Evolutionary conservation across 257 asterid species (phyloP).

Genomic region (Forsythia viridissima): DNA sequence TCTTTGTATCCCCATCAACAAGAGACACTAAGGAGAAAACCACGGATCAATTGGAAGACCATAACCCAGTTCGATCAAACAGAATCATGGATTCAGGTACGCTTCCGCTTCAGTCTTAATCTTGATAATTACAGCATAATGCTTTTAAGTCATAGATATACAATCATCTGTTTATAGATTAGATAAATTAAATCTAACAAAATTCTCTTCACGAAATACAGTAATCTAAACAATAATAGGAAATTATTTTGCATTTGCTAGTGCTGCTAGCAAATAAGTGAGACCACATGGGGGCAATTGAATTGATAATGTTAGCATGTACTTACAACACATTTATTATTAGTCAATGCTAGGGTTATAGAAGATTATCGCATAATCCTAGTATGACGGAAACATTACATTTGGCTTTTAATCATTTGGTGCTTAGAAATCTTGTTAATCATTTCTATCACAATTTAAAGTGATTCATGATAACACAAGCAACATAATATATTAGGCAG

Average conservation of each 20-base stretch:
- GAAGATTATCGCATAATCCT: background rate
- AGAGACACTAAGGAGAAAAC: too few relatives aligned
- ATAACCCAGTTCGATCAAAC: too few relatives aligned
- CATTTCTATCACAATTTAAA: background rate
- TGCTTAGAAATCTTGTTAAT: background rate
- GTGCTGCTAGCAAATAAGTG: background rate
- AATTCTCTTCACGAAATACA: too few relatives aligned
- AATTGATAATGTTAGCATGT: background rate
- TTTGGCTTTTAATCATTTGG: background rate
- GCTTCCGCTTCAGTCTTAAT: too few relatives aligned
- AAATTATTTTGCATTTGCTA: background rate
- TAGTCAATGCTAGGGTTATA: background rate
- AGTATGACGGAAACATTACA: background rate
- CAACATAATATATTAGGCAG: too few relatives aligned
- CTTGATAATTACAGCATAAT: too few relatives aligned
- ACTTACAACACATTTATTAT: background rate
- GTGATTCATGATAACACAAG: background rate
- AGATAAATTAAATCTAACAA: too few relatives aligned
- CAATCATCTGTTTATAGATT: too few relatives aligned
- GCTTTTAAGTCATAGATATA: too few relatives aligned
- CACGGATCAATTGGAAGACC: too few relatives aligned
- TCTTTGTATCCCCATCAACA: too few relatives aligned
- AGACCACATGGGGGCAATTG: background rate
- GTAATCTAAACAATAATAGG: background rate
- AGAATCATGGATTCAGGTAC: too few relatives aligned